phyloP scores from a whole-genome alignment of 2,329 filamentous ascomycete species.

The Coniochaeta hoffmannii region DNA sequence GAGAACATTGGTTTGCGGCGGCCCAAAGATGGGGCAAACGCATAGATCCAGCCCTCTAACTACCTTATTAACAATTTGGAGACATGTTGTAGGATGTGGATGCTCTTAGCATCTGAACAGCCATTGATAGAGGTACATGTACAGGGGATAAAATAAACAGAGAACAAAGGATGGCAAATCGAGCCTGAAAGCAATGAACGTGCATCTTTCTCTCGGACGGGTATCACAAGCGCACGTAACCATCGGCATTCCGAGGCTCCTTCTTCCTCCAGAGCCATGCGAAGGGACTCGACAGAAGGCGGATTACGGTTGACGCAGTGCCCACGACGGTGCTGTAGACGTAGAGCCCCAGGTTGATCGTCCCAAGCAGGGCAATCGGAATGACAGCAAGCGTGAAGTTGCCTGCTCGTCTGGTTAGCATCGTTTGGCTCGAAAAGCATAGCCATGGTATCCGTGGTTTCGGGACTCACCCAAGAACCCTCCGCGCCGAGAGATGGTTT shows the following conservation, averaged over 20 bases:
- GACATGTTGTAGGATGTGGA: too few relatives aligned
- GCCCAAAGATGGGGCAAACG: too few relatives aligned
- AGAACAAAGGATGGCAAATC: too few relatives aligned
- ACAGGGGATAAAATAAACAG: too few relatives aligned
- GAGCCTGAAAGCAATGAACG: too few relatives aligned
- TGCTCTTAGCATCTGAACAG: too few relatives aligned
- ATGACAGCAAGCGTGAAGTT: conserved; percentile 3
- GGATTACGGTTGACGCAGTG: not conserved
- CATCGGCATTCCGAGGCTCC: not conserved
- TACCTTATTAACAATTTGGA: too few relatives aligned
- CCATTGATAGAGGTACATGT: too few relatives aligned
- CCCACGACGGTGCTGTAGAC: not conserved
- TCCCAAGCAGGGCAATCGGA: not conserved
- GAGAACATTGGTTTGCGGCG: too few relatives aligned
- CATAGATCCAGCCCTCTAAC: too few relatives aligned
- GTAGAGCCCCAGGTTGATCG: conserved; percentile 1
- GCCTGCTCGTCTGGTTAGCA: not conserved
- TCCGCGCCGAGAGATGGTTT: conserved; percentile 27
- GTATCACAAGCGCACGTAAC: not conserved
- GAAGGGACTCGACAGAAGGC: not conserved
- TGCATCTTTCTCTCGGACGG: too few relatives aligned
- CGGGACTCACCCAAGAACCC: conserved; percentile 24
- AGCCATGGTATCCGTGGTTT: not conserved
- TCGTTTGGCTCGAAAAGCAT: too few relatives aligned
- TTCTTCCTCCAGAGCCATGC: not conserved